Conservation (phyloP, 352 stramenopile genomes). For the Pythium aquatile region DNA sequence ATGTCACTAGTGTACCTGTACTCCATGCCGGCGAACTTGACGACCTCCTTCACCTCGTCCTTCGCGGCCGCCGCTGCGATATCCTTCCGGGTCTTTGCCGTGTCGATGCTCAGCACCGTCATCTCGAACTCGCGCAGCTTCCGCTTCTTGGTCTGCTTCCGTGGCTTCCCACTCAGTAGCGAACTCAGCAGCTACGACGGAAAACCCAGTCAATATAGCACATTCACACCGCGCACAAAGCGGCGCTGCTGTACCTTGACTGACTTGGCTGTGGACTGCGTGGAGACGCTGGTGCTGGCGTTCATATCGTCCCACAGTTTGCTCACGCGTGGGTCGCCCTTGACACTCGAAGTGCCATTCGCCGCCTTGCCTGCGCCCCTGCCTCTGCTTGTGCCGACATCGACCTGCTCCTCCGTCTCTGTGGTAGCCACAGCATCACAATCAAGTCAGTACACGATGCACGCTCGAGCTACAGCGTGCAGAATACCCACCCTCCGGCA, state of each 20-base stretch:
- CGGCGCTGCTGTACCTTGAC: conserved; percentile 35
- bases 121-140: conserved; percentile 73
- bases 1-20: conserved; percentile 43
- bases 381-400: background rate
- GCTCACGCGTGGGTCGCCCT: conserved; percentile 35
- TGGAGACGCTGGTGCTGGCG: conserved; percentile 52
- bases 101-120: conserved; percentile 68
- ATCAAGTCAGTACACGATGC: background rate
- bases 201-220: background rate
- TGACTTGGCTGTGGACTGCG: conserved; percentile 39
- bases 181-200: conserved; percentile 40
- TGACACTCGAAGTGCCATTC: conserved; percentile 22
- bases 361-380: background rate
- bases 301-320: conserved; percentile 72
- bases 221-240: background rate
- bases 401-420: conserved; percentile 13
- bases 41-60: conserved; percentile 42
- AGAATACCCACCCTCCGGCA: conserved; percentile 48
- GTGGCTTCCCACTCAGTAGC: conserved; percentile 51
- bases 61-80: conserved; percentile 28
- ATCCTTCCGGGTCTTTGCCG: conserved; percentile 50
- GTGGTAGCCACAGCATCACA: conserved; percentile 2
- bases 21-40: conserved; percentile 86
- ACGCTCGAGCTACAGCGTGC: background rate
- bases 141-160: conserved; percentile 51